A percentile compares a stretch with the other conserved stretches of the same genome.
These are phyloP conservation scores for Candida frijolesensis DNA, from an alignment of 1,139 yeast genomes.

Conservation along the genomic window DNA sequence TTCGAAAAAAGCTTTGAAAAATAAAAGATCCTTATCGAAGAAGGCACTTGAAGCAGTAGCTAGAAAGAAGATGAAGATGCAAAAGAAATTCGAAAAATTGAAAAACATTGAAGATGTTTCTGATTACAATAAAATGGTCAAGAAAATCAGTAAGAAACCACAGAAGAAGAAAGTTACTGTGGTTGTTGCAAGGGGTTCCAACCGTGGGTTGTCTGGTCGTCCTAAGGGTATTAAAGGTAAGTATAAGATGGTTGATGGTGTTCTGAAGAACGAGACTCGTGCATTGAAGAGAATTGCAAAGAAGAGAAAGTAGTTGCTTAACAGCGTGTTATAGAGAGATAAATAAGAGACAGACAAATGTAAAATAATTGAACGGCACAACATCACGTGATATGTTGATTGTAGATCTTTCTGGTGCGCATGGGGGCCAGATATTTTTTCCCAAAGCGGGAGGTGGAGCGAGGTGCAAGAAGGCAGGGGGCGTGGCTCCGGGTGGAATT, in stretches of 20 bases:
- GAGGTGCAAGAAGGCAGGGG: no score
- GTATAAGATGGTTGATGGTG: conserved; percentile 99
- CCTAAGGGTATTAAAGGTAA: conserved; percentile 97
- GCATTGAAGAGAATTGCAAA: conserved; percentile 89
- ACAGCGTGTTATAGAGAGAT: background rate
- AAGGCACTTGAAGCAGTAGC: conserved; percentile 97
- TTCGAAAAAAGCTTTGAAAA: background rate
- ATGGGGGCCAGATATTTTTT: background rate
- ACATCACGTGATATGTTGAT: no score
- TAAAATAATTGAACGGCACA: no score
- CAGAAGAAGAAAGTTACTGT: conserved; percentile 81
- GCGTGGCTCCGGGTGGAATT: background rate
- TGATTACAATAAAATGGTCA: conserved; percentile 81
- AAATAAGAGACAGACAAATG: no score
- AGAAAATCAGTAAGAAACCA: conserved; percentile 74
- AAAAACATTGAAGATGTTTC: conserved; percentile 85
- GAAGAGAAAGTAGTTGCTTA: conserved; percentile 44
- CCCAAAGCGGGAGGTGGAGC: background rate
- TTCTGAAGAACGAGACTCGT: conserved; percentile 93
- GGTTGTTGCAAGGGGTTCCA: conserved; percentile 86
- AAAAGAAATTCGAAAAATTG: conserved; percentile 82
- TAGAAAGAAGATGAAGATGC: conserved; percentile 93
- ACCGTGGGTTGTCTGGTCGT: conserved; percentile 88
- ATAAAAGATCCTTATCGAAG: conserved; percentile 46
- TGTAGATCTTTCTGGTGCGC: no score